Evolutionary conservation across 129 eudicot species (phyloP), one percentile per base, ranked within the genome.

Genomic region (Flaveria trinervia): DNA sequence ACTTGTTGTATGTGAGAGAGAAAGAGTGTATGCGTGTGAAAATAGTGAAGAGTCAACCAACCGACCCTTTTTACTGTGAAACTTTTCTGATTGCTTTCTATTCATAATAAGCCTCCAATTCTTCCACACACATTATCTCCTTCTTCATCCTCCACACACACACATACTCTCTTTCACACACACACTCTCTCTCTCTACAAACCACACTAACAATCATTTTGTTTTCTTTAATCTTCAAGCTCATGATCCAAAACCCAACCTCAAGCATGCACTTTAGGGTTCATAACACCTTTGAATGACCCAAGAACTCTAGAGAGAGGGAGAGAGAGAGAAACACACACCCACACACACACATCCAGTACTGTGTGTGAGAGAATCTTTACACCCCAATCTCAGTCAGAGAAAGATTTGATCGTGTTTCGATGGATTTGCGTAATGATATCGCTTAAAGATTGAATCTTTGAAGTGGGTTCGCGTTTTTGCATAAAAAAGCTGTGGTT

Each of bases 101-200:
- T 92, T 81, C 90, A 94, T 84, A 91, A 94, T 84, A 91, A 87
- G 96, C 94, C 92, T 90, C 90, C 65, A 88, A 77, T 76, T 85
- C 85, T 93, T n/a, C 96, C 95, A 90, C 96, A 84, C 80, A 82
- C 87, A 70, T 86, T 83, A 86, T 90, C 93, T 82, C 80, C 83
- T 71, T 71, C 80, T 79, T 75, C 75, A 65, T 77, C 56, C 61
- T 48, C 65, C 54, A 7, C 54, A 9, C 49, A 9, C 49, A 44
- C 14, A 44, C 48, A 44, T 12, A 8, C 49, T 3, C 54, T 36
- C 54, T 6, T 28, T 7, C 60, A 11, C 51, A 11, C 72, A 13
- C 11, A 12, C 66, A 3, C 66, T 4, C 67, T 46, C 51, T 69
- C 70, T 17, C 77, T 60, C 52, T 14, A 60, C 70, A 78, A 70